Percentiles rank a stretch among this genome's conserved stretches.
phyloP scores from a whole-genome alignment of 306 rosid species.

The Psophocarpus tetragonolobus region DNA sequence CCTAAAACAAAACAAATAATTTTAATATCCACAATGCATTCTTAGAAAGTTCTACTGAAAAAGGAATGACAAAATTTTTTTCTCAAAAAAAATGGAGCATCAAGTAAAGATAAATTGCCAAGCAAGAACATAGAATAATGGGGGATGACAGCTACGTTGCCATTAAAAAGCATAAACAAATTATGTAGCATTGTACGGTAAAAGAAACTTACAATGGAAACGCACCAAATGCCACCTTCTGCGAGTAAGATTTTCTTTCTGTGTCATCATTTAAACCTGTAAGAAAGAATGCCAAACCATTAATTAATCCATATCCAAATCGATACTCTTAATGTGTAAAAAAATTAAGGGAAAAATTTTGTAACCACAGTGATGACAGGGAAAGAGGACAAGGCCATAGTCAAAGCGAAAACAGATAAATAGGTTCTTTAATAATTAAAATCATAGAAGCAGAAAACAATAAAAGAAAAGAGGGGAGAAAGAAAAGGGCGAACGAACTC shows the following conservation, averaged over 20 bases:
- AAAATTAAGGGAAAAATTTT: not conserved
- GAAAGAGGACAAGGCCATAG: not conserved
- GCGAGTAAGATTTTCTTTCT: not conserved
- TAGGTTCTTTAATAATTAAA: not conserved
- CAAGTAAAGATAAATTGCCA: not conserved
- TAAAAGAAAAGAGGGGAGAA: not conserved
- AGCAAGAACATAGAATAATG: not conserved
- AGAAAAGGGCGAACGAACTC: slow-evolving; percentile 41
- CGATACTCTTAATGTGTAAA: not conserved
- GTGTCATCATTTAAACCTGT: slow-evolving; percentile 37
- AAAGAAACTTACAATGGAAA: slow-evolving; percentile 26
- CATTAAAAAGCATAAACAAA: not conserved
- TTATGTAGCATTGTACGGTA: not conserved
- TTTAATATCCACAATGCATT: not conserved
- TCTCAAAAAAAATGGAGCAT: not conserved
- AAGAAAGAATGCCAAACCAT: slow-evolving; percentile 25
- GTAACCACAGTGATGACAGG: not conserved
- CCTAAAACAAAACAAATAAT: not conserved
- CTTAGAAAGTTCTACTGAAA: no score
- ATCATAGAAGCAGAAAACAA: not conserved
- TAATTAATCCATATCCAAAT: not conserved
- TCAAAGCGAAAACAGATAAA: not conserved
- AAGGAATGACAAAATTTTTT: not conserved
- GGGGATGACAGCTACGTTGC: not conserved
- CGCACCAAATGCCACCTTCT: not conserved